Evolutionary conservation across 1,139 yeast genomes (phyloP), one percentile per base, ranked within the genome.

Genomic region (Debaryomycetaceae sp.): DNA sequence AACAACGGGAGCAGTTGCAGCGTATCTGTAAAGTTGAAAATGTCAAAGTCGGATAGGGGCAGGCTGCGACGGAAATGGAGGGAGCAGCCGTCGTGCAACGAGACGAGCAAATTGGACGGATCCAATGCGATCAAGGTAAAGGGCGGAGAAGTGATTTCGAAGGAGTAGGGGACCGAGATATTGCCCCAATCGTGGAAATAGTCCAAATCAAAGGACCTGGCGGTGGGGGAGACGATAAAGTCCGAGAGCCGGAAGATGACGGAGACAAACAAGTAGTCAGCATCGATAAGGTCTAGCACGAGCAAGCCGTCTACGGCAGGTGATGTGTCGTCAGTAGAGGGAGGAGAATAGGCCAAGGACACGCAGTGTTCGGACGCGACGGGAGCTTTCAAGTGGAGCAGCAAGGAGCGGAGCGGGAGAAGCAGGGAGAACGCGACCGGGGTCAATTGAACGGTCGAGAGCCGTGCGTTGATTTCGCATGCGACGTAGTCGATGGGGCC

Each of bases 11-110:
- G 36, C 31, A 70, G 61, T 0, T 78, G 67, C 1, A 78, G 68
- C n/a, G 65, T 52, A 33, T 73, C 80, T 34, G 58, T 64, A 47
- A 77, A 77, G 27, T 74, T 62, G 22, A 55, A 52, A 4, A 78
- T 71, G 24, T 64, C 68, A 26, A 69, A 56, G 13, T 68, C 67
- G 2, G 49, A 49, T 21, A 66, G 55, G 2, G 52, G 44, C 2
- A 39, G 14, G 0, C 50, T 36, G 46, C 72, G 63, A 37, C 46
- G 44, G 51, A 78, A 51, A 37, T 75, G 73, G 39, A 77, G 48
- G 35, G 78, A 44, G 13, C 81, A 77, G 32, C 95, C 95, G 51
- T 85, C 93, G 26, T 65, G 63, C 31, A 83, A 57, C 2, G 82
- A 64, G 0, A 78, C 70, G 5, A 83, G 49, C 7, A 67, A 51